Conservation (phyloP, 2,329 filamentous ascomycete species). For the Botrytis deweyae region DNA sequence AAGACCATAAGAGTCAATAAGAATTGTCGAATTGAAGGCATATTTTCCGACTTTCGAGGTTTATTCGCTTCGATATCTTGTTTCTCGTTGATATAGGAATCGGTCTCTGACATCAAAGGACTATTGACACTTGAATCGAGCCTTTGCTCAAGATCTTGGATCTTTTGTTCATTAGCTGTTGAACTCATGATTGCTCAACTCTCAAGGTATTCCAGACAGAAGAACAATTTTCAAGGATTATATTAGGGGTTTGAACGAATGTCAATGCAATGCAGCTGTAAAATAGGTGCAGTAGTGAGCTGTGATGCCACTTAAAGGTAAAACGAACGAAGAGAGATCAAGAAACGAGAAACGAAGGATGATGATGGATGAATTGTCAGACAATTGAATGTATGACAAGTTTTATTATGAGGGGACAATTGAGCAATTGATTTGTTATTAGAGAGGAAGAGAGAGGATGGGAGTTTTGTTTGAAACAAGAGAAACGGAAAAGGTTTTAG, state of each 20-base stretch:
- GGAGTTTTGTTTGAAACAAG: neutral
- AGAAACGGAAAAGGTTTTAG: slow-evolving; percentile 2
- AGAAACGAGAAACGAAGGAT: slow-evolving; percentile 12
- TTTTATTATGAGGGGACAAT: neutral
- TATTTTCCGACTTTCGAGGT: slow-evolving; percentile 33
- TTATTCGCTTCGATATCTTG: slow-evolving; percentile 20
- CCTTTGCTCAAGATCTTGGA: slow-evolving; percentile 23
- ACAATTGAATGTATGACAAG: slow-evolving; percentile 24
- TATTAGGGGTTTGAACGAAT: slow-evolving; percentile 13
- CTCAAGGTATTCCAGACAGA: neutral
- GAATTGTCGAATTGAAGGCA: slow-evolving; percentile 43
- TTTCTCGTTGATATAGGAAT: slow-evolving; percentile 16
- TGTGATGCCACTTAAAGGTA: slow-evolving; percentile 10
- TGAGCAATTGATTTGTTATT: neutral
- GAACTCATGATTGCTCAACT: slow-evolving; percentile 25
- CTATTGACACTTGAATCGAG: slow-evolving; percentile 5
- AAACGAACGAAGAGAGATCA: slow-evolving; percentile 5
- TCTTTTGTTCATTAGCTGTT: slow-evolving; percentile 28
- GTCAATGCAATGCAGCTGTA: neutral
- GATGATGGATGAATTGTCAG: slow-evolving; percentile 12
- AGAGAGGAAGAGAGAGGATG: neutral
- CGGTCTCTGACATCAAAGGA: neutral
- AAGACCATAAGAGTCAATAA: slow-evolving; percentile 40
- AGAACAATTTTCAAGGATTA: neutral
- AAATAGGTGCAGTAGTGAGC: neutral